These are phyloP conservation scores for Erythrophleum fordii DNA, from an alignment of 306 rosid genomes.

Conservation along the genomic window DNA sequence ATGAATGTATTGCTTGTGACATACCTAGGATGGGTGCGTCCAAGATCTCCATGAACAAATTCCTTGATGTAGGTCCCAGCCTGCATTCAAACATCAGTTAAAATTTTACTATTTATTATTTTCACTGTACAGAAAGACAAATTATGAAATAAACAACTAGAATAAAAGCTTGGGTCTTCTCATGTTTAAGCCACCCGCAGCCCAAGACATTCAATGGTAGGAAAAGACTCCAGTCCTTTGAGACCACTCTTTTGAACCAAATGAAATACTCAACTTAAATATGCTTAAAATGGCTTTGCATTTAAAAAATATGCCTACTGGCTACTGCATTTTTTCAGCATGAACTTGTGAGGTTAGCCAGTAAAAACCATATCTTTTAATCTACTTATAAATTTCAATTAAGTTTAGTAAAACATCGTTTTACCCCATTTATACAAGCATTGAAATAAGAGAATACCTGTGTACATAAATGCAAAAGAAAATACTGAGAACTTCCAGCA, in stretches of 20 bases:
- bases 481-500: constrained; percentile 79
- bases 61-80: constrained; percentile 98
- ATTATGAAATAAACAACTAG: background rate
- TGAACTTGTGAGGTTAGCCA: constrained; percentile 4
- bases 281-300: background rate
- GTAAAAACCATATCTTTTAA: constrained; percentile 12
- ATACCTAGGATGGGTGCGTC: constrained; percentile 93
- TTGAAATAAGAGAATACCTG: constrained; percentile 56
- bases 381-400: background rate
- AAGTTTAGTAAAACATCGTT: background rate
- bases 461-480: constrained; percentile 88
- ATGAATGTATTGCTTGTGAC: constrained; percentile 9
- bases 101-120: constrained; percentile 16
- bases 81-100: constrained; percentile 43
- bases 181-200: constrained; percentile 11
- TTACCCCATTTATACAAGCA: background rate
- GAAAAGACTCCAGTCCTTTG: background rate
- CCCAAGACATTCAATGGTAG: constrained; percentile 3
- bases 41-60: constrained; percentile 95
- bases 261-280: constrained; percentile 20
- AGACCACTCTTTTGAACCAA: constrained; percentile 21
- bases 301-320: background rate
- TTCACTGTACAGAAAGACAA: constrained; percentile 11
- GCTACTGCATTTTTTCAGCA: constrained; percentile 5
- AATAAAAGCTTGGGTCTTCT: constrained; percentile 8